phyloP scores from a whole-genome alignment of 108 stramenopile species.

The Pseudonitzschia delicatissima region DNA sequence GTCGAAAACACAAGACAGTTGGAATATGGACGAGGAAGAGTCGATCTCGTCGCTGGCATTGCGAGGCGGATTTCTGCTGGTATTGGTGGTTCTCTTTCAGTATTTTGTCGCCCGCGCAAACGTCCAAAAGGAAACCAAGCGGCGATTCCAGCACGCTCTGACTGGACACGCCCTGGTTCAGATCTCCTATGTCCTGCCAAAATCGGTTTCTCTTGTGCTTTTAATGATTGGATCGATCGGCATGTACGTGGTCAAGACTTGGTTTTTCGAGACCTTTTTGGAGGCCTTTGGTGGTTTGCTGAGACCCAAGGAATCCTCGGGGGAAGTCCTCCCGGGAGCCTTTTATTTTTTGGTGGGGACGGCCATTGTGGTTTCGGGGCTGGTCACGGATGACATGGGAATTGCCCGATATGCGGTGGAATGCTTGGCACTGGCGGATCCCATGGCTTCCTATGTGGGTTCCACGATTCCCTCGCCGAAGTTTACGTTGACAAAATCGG shows the following conservation, averaged over 20 bases:
- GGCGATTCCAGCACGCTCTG: conserved; percentile 54
- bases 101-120: conserved; percentile 21
- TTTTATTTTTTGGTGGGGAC: conserved; percentile 60
- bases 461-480: conserved; percentile 22
- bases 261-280: conserved; percentile 21
- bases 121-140: conserved; percentile 36
- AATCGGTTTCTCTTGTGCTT: conserved; percentile 16
- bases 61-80: conserved; percentile 8
- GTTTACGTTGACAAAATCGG: neutral
- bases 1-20: too few species aligned
- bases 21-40: too few species aligned
- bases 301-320: conserved; percentile 35
- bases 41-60: neutral
- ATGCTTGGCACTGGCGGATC: conserved; percentile 58
- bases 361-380: conserved; percentile 12
- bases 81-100: conserved; percentile 38
- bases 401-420: conserved; percentile 48
- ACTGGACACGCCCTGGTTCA: conserved; percentile 54
- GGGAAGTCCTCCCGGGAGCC: conserved; percentile 42
- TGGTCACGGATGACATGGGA: conserved; percentile 20
- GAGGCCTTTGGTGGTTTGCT: conserved; percentile 42
- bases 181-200: conserved; percentile 42
- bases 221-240: conserved; percentile 21
- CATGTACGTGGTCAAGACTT: conserved; percentile 26
- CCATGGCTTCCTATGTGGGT: conserved; percentile 61